These are phyloP conservation scores for Hypomontagnella monticulosa DNA, from an alignment of 495 filamentous ascomycete species.

Conservation along the genomic window DNA sequence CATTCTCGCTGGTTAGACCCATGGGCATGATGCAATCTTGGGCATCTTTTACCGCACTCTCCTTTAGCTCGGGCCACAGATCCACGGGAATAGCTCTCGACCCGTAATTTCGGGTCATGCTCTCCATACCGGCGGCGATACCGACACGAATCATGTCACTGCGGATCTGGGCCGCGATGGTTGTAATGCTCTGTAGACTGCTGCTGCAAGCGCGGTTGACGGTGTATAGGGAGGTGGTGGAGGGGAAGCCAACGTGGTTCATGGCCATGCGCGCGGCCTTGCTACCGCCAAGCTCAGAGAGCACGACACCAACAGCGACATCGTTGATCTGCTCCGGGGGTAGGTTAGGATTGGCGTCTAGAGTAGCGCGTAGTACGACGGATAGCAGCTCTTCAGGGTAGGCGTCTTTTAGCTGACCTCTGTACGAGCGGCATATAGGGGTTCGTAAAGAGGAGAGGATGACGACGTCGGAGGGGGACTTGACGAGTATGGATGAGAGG, in stretches of 20 bases:
- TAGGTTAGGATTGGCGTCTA: slow-evolving; percentile 78
- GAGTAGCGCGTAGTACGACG: slow-evolving; percentile 81
- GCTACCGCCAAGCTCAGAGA: slow-evolving; percentile 88
- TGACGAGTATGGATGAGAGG: slow-evolving; percentile 79
- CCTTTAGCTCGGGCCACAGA: slow-evolving; percentile 77
- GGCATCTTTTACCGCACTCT: slow-evolving; percentile 72
- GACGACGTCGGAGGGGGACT: slow-evolving; percentile 82
- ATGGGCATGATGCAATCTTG: slow-evolving; percentile 92
- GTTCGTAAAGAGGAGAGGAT: slow-evolving; percentile 90
- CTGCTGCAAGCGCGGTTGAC: slow-evolving; percentile 88
- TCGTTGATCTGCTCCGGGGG: slow-evolving; percentile 78
- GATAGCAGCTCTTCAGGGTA: slow-evolving; percentile 91
- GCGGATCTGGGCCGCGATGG: slow-evolving; percentile 74
- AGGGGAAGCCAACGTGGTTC: slow-evolving; percentile 81
- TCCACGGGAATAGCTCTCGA: slow-evolving; percentile 81
- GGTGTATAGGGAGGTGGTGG: slow-evolving; percentile 77
- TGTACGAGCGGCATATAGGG: slow-evolving; percentile 81
- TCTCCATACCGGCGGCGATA: slow-evolving; percentile 91
- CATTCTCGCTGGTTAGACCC: slow-evolving; percentile 93
- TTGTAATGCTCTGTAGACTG: slow-evolving; percentile 77
- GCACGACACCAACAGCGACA: slow-evolving; percentile 84
- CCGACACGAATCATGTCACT: slow-evolving; percentile 78
- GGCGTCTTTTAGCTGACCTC: slow-evolving; percentile 85
- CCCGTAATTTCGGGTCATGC: slow-evolving; percentile 91
- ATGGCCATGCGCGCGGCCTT: slow-evolving; percentile 94